Base-by-base conservation (phyloP, 1,284 basidiomycete genomes). In the Fistulina hepatica region DNA sequence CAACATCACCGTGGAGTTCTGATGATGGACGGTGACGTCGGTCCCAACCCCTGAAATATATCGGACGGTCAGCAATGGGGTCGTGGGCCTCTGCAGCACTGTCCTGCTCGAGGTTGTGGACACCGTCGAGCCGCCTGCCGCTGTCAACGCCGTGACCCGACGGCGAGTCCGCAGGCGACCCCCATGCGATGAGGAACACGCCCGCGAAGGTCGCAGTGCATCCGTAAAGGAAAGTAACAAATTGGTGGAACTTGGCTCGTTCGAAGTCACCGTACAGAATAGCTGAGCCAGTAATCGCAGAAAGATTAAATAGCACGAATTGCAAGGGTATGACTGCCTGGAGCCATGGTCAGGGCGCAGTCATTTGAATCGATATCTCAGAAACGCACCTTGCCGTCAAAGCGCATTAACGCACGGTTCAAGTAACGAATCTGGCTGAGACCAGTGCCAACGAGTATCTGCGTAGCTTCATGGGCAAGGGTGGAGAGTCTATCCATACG, bases 211-310 rank as follows among this genome's bases (percentile, higher is more conserved):
- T 92, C 13, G 84, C 76, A 5, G 69, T 70, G 55, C 83, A 89
- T 30, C 83, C 84, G 54, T 89, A 89, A 20, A 86, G 48, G 57
- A 91, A 92, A n/a, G 81, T 86, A 40, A 93, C 67, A 46, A 92
- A 72, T 50, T 83, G 73, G 52, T 92, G 82, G 54, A 90, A 81
- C 10, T 72, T 70, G 10, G 84, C 76, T 42, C 72, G 74, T 44
- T 77, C 71, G 61, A 98, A 97, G 58, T 97, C 94, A 22, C 88
- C 81, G 54, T 94, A 98, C 3, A 97, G 71, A 15, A 97, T 83
- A 1, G 91, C 89, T 4, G 88, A 92, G 17, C 93, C 93, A 32
- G 90, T 65, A 47, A 98, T 94, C 4, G 90, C 90, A 27, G 81
- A 83, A 15, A 91, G 64, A 32, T 79, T 86, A 58, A 86, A 88